Percentiles rank a stretch among this genome's conserved stretches.
Evolutionary conservation across 2,329 filamentous ascomycete genomes (phyloP).

Genomic region (Colletotrichum truncatum): DNA sequence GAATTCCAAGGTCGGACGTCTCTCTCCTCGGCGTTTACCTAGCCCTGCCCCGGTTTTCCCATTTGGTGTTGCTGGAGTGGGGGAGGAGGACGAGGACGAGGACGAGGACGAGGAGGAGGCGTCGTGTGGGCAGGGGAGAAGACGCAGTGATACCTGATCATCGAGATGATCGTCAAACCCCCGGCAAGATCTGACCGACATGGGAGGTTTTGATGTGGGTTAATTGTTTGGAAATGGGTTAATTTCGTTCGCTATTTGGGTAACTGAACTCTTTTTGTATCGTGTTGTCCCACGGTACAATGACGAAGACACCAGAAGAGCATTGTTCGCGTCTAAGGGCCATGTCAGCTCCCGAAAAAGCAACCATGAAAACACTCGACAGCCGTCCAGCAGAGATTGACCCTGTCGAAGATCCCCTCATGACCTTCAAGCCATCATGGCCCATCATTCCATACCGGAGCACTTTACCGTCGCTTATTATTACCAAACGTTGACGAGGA

Average conservation of each 20-base stretch:
- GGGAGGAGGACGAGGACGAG: no score
- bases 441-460: background rate
- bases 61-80: background rate
- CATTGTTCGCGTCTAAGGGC: conserved; percentile 11
- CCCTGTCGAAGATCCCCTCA: conserved; percentile 1
- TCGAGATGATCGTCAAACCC: conserved; percentile 3
- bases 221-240: no score
- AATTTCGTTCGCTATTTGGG: background rate
- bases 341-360: conserved; percentile 25
- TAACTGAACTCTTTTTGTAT: background rate
- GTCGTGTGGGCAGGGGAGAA: background rate
- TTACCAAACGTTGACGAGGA: background rate
- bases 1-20: background rate
- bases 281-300: background rate
- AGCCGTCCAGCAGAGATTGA: background rate
- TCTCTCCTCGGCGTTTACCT: background rate
- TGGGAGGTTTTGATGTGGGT: no score
- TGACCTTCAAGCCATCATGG: background rate
- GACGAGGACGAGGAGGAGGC: no score
- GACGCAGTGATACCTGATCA: background rate
- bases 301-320: conserved; percentile 11
- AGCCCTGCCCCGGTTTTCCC: background rate
- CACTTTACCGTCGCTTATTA: background rate
- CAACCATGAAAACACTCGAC: background rate
- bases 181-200: background rate